Evolutionary conservation across 2,329 filamentous ascomycete genomes (phyloP).

Genomic region (Aspergillus texensis): DNA sequence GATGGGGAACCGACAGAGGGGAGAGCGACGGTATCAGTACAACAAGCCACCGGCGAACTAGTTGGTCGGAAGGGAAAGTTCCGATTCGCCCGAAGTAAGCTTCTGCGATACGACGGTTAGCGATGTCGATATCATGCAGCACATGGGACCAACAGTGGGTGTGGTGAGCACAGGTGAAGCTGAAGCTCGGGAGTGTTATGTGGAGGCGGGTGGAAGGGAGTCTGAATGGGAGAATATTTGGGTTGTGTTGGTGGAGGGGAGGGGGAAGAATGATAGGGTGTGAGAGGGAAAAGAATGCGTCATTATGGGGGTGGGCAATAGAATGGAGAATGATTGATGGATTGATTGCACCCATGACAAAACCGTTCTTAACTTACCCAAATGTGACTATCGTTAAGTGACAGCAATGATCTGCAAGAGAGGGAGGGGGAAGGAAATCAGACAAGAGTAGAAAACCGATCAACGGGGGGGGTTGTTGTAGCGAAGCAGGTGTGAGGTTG

Average conservation of each 20-base stretch:
- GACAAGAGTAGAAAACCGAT: conserved; percentile 8
- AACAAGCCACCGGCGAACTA: conserved; percentile 24
- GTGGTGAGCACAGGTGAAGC: conserved; percentile 4
- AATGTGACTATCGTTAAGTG: not conserved
- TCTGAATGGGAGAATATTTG: conserved; percentile 24
- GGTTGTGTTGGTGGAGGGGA: conserved; percentile 21
- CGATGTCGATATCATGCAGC: conserved; percentile 3
- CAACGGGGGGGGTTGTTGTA: not conserved
- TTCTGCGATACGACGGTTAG: conserved; percentile 23
- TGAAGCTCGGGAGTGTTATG: conserved; percentile 19
- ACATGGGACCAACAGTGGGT: not conserved
- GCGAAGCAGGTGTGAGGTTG: not conserved
- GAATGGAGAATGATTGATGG: not conserved
- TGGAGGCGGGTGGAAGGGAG: conserved; percentile 24
- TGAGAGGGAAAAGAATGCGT: conserved; percentile 35
- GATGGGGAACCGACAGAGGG: conserved; percentile 11
- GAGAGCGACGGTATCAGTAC: conserved; percentile 14
- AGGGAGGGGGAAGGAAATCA: conserved; percentile 6
- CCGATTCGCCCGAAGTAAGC: conserved; percentile 27
- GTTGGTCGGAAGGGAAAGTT: conserved; percentile 25
- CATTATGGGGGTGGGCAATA: conserved; percentile 33
- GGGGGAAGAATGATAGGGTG: conserved; percentile 11
- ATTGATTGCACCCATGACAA: not conserved
- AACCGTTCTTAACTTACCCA: conserved; percentile 3
- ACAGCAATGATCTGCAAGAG: conserved; percentile 1